A percentile compares a stretch with the other conserved stretches of the same genome.
Conservation (phyloP, 352 stramenopile species). For the Pythium vanterpoolii region DNA sequence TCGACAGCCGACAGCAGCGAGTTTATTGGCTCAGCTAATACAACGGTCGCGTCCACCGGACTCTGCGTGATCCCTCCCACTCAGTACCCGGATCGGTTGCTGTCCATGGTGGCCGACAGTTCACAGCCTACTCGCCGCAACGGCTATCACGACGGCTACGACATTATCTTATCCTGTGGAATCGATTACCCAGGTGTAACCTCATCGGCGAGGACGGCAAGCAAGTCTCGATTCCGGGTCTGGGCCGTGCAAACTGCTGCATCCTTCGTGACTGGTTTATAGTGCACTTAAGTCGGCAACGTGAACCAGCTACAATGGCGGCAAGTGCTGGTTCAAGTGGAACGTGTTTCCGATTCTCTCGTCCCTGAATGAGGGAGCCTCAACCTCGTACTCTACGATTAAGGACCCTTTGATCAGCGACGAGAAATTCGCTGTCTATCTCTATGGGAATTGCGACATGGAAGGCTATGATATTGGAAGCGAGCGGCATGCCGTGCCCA, state of each 20-base stretch:
- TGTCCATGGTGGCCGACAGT: not conserved
- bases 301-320: constrained; percentile 46
- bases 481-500: not conserved
- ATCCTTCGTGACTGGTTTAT: not conserved
- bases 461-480: constrained; percentile 1
- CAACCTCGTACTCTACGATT: not conserved
- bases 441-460: constrained; percentile 2
- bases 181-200: constrained; percentile 1
- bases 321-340: constrained; percentile 51
- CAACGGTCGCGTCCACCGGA: not conserved
- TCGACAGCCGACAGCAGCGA: not conserved
- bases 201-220: not conserved
- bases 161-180: constrained; percentile 2
- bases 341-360: not conserved
- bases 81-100: not conserved
- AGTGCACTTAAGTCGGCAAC: not conserved
- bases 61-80: not conserved
- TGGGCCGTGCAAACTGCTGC: not conserved
- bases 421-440: not conserved
- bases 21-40: not conserved
- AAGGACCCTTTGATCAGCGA: not conserved
- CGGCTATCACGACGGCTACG: not conserved
- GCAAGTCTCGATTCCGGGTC: not conserved
- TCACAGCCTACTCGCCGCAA: not conserved
- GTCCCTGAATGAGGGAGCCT: not conserved